Conservation (phyloP, 2,329 filamentous ascomycete genomes). For the Botrytis elliptica region DNA sequence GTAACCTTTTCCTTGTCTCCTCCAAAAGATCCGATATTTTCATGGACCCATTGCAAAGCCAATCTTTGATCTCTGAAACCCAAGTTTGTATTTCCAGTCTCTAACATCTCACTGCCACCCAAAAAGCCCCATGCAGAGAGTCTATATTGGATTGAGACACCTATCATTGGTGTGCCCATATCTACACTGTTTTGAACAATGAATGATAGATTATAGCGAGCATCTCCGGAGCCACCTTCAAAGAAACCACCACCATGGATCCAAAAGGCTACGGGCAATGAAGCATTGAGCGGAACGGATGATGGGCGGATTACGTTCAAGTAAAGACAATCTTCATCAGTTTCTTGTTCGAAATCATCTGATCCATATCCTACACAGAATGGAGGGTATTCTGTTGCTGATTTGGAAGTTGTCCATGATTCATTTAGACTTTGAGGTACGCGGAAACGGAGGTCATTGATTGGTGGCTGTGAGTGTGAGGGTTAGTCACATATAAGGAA, state of each 20-base stretch:
- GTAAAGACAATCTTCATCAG: constrained; percentile 53
- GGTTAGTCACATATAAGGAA: background rate
- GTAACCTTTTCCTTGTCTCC: constrained; percentile 47
- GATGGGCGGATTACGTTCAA: constrained; percentile 54
- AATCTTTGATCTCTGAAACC: constrained; percentile 47
- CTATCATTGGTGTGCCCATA: constrained; percentile 47
- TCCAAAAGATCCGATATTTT: constrained; percentile 46
- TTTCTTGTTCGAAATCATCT: constrained; percentile 25
- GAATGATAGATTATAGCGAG: constrained; percentile 31
- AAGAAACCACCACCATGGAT: constrained; percentile 51
- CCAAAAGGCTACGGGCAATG: constrained; percentile 54
- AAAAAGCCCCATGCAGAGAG: constrained; percentile 49
- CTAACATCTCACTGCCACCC: constrained; percentile 42
- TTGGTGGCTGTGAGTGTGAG: constrained; percentile 25
- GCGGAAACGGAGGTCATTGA: constrained; percentile 30
- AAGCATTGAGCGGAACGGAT: background rate
- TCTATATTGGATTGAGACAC: constrained; percentile 47
- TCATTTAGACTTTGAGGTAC: constrained; percentile 29
- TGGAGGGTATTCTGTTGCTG: constrained; percentile 27
- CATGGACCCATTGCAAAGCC: constrained; percentile 45
- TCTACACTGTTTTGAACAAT: constrained; percentile 41
- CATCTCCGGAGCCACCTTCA: constrained; percentile 33
- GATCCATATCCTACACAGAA: constrained; percentile 34
- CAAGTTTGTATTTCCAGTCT: constrained; percentile 46
- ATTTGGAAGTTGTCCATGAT: constrained; percentile 23